Base-by-base conservation (phyloP, 108 stramenopile genomes). In the Cylindrotheca closterium region DNA sequence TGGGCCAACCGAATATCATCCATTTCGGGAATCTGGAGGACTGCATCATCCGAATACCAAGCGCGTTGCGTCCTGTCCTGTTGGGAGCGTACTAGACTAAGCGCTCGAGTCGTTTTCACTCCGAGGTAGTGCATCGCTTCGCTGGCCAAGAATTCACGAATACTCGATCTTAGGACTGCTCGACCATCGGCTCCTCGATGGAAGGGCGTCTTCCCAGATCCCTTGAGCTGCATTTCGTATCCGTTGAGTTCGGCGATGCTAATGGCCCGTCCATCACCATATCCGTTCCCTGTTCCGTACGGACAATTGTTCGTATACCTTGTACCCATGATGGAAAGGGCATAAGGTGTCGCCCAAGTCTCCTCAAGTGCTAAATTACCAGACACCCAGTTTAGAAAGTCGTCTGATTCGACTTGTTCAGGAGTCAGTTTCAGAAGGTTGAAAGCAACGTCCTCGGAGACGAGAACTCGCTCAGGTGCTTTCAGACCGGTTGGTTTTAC, bases 171-270 rank as follows among this genome's bases (percentile, higher is more conserved):
- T 29, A 99, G 73, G 5, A 98, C 96, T 32, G 96, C 96, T 5
- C 96, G 80, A 27, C 99, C 98, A 77, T 98, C 99, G 10, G 92
- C 96, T 34, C 91, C 89, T 22, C 99, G 83, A 64, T 85, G 89
- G 75, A 94, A 99, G 30, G 99, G 98, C 10, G 98, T 98, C 51
- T 52, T 87, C 0, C 99, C 99, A 4, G 83, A 88, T 2, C 99
- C 99, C 82, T 98, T 97, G 54, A 97, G 86, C 71, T 99, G 99
- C 19, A 99, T 70, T 68, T 99, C 99, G 59, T 82, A 89, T 2
- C 70, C 77, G 19, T 58, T 51, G 23, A 90, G 69, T 69, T 94
- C 92, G 4, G 81, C 91, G 47, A 94, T 79, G 10, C 67, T 68
- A 59, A 92, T 89, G 47, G 94, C 94, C 0, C 91, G 72, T 7